Base-by-base conservation (phyloP, 1,284 basidiomycete genomes). In the Microbotryum lychnidis-dioicae region DNA sequence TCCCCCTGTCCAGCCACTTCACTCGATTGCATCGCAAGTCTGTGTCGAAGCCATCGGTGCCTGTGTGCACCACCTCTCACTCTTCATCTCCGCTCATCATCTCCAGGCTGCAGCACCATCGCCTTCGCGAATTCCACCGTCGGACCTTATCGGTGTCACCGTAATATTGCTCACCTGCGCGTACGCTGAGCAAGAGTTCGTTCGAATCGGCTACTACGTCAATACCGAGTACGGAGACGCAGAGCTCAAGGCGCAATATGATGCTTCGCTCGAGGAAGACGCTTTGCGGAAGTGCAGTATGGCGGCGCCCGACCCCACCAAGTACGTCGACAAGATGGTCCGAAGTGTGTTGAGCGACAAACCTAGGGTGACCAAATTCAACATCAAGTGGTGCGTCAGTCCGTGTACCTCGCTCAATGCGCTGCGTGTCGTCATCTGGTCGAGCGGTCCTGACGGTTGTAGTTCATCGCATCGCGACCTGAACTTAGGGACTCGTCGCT, bases 121-220 rank as follows among this genome's bases (percentile, higher is more conserved):
- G 77, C 84, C 72, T 79, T 84, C 53, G 78, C 84, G 84, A 67
- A 91, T 93, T 67, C 90, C 90, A 0, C 73, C 82, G 55, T 84
- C 87, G 68, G 91, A 94, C 72, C 84, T 91, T 18, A 80, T 94
- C 1, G 91, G 91, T 47, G 89, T 94, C 18, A 88, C 91, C 0
- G 91, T 91, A 3, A 84, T 94, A 72, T 90, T 94, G 72, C 81
- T 92, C 68, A 91, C 91, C n/a, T 87, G 88, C 56, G 84, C 88
- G 57, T 88, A 94, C 76, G 84, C 84, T 62, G 92, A 94, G 58
- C 91, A 96, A 72, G 94, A 98, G 76, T 99, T 99, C 76, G 94
- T 99, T 46, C 84, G 94, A 48, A 93, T 99, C 23, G 94, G 96
- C 6, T 98, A 99, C 77, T 99, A 99, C 76, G 96, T 98, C 76